Conservation (phyloP, 208 protist species). For the Crithidia brevicula region DNA sequence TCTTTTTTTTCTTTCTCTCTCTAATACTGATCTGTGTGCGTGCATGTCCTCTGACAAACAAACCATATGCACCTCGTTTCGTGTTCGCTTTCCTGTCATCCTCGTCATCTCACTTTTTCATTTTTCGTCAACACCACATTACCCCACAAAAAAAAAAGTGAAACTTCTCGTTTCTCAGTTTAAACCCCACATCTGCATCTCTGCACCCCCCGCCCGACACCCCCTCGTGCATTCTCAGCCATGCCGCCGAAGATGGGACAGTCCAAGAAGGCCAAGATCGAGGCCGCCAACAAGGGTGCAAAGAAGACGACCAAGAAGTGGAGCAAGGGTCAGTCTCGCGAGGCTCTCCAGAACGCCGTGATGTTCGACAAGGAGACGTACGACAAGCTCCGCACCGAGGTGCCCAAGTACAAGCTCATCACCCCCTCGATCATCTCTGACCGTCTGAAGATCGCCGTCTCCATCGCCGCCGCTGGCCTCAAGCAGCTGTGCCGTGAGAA, state of each 20-base stretch:
- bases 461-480: conserved; percentile 81
- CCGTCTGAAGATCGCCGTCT: conserved; percentile 88
- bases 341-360: conserved; percentile 92
- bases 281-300: conserved; percentile 69
- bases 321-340: conserved; percentile 90
- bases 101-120: neutral
- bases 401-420: conserved; percentile 94
- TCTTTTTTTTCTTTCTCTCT: too few species aligned
- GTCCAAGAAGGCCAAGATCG: conserved; percentile 73
- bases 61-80: too few species aligned
- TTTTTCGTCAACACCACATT: conserved; percentile 6
- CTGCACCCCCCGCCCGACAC: conserved; percentile 9
- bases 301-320: conserved; percentile 95
- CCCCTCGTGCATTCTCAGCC: neutral
- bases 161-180: conserved; percentile 22
- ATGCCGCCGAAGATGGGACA: conserved; percentile 81
- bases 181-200: conserved; percentile 14
- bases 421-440: conserved; percentile 91
- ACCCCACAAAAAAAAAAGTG: conserved; percentile 7
- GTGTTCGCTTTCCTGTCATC: too few species aligned
- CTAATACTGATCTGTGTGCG: too few species aligned
- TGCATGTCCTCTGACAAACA: too few species aligned
- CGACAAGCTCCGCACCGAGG: conserved; percentile 85
- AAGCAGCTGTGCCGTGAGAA: conserved; percentile 89
- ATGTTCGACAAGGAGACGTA: conserved; percentile 91